Evolutionary conservation across 495 filamentous ascomycete genomes (phyloP).

Genomic region (Penicillium malachiteum): DNA sequence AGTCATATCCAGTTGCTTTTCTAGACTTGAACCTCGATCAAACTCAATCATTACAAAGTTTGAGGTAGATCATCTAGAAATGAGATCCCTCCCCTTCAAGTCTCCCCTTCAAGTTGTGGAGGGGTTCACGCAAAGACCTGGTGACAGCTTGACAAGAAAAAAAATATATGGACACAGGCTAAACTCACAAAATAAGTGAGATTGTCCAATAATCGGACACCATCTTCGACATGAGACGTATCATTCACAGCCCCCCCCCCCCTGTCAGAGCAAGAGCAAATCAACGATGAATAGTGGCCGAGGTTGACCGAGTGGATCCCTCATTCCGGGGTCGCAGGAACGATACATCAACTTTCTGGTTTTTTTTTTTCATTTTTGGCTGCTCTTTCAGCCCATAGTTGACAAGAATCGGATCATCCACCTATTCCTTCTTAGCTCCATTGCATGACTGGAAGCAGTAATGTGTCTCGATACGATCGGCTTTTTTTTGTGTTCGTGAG

Average conservation of each 20-base stretch:
- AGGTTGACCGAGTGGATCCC: constrained; percentile 14
- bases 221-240: neutral
- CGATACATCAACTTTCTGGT: constrained; percentile 27
- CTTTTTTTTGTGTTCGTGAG: neutral
- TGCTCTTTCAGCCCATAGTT: neutral
- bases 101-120: too few relatives aligned
- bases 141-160: constrained; percentile 10
- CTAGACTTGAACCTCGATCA: too few relatives aligned
- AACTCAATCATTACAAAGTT: too few relatives aligned
- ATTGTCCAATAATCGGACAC: constrained; percentile 19
- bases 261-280: constrained; percentile 8
- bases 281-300: constrained; percentile 5
- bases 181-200: neutral
- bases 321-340: constrained; percentile 13
- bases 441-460: neutral
- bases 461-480: neutral
- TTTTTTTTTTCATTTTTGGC: neutral
- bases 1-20: too few relatives aligned
- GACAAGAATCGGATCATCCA: neutral
- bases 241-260: neutral
- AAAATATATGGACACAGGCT: neutral
- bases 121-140: constrained; percentile 5
- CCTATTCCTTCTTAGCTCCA: neutral
- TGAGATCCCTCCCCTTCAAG: neutral
- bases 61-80: too few relatives aligned